Evolutionary conservation across 2,329 filamentous ascomycete genomes (phyloP), one percentile per base, ranked within the genome.

Genomic region (Tolypocladium cylindrosporum): DNA sequence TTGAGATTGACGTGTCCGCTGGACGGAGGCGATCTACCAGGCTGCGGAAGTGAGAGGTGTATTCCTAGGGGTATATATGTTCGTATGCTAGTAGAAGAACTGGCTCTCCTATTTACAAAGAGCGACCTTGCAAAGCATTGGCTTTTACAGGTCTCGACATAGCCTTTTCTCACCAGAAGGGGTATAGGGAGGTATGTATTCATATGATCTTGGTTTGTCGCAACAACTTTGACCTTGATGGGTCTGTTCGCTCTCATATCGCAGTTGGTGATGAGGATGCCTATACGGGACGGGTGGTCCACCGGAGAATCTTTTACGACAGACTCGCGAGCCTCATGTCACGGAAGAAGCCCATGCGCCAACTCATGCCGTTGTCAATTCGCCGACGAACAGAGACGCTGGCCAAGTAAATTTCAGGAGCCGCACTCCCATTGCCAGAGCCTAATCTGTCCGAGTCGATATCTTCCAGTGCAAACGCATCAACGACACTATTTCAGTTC

Each of bases 11-110:
- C 9, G 16, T 48, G 8, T 40, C 52, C 31, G 34, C 41, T 36
- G 55, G 59, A 67, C 61, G 62, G 66, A 55, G 55, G 59, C 67
- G 72, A 37, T 74, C 71, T 1, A 60, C 65, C 27, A 60, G 67
- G 21, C 55, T 71, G 37, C 65, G 62, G 55, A 68, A 63, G 36
- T 65, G 56, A 60, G 4, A 43, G 34, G 21, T 3, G 24, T 16
- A 16, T 2, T 50, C 6, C 21, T 50, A 4, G 13, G 24, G 5
- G 11, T 24, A 45, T 14, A 9, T 2, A 6, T 3, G 1, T 36
- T 51, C 19, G 34, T 3, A n/a, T 51, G n/a, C 14, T 9, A n/a
- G 27, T 34, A 34, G 14, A n/a, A 9, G 7, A 34, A 50, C 1
- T 5, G 3, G 27, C 27, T 16, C 27, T 16, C 10, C 8, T 11